phyloP scores from a whole-genome alignment of 495 filamentous ascomycete species.

The Niebla homalea region DNA sequence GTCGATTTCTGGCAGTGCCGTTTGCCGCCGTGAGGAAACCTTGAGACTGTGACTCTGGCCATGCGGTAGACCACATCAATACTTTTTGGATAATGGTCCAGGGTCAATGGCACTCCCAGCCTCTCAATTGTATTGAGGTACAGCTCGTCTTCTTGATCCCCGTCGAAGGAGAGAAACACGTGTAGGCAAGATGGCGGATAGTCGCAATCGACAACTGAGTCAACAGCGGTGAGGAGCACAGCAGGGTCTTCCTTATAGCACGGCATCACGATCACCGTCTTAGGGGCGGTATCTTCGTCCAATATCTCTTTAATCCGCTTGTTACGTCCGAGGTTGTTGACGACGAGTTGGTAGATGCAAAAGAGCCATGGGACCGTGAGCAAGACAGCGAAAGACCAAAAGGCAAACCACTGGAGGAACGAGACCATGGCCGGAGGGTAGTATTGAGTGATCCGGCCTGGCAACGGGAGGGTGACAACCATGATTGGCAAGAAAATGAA shows the following conservation, averaged over 20 bases:
- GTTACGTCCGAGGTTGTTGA: slow-evolving; percentile 65
- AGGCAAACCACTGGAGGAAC: slow-evolving; percentile 87
- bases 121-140: slow-evolving; percentile 82
- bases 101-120: slow-evolving; percentile 67
- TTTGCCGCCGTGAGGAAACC: slow-evolving; percentile 91
- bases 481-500: slow-evolving; percentile 84
- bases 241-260: slow-evolving; percentile 89
- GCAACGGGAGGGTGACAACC: slow-evolving; percentile 85
- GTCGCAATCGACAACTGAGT: slow-evolving; percentile 89
- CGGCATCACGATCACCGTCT: slow-evolving; percentile 95
- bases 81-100: slow-evolving; percentile 72
- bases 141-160: slow-evolving; percentile 73
- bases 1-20: slow-evolving; percentile 86
- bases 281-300: slow-evolving; percentile 76
- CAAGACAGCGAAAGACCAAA: slow-evolving; percentile 82
- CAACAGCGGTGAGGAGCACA: slow-evolving; percentile 73
- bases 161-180: slow-evolving; percentile 93
- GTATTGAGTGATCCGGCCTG: slow-evolving; percentile 49
- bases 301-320: slow-evolving; percentile 73
- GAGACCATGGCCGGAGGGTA: slow-evolving; percentile 55
- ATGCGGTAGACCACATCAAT: slow-evolving; percentile 80
- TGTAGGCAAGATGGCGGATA: slow-evolving; percentile 91
- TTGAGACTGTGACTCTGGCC: slow-evolving; percentile 78
- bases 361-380: slow-evolving; percentile 85
- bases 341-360: slow-evolving; percentile 82